phyloP scores from a whole-genome alignment of 108 stramenopile species.

The Discostella stelligeroides region DNA sequence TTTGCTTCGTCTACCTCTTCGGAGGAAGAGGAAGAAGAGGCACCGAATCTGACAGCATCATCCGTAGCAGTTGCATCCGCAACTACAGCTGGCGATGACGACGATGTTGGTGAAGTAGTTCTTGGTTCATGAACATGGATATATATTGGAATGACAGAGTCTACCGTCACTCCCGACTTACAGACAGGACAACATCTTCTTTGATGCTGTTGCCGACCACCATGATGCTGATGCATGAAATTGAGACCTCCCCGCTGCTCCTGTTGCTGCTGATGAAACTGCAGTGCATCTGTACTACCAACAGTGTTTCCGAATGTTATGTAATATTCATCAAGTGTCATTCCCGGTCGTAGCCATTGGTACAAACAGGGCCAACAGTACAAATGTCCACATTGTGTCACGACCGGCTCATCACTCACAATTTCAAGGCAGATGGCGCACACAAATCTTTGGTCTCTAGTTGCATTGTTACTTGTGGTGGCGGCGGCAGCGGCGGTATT shows the following conservation, averaged over 20 bases:
- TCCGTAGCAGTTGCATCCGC: no score
- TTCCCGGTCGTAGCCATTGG: constrained; percentile 73
- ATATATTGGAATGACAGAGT: constrained; percentile 79
- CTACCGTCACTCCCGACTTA: constrained; percentile 72
- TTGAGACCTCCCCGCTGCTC: no score
- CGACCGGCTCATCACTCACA: constrained; percentile 76
- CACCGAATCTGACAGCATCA: no score
- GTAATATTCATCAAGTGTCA: constrained; percentile 46
- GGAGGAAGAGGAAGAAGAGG: no score
- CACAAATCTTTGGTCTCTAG: constrained; percentile 45
- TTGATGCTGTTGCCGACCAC: constrained; percentile 9
- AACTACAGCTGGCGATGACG: background rate
- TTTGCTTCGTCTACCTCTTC: no score
- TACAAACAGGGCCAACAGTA: constrained; percentile 93
- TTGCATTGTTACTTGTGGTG: no score
- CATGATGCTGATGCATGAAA: no score
- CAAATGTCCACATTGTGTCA: constrained; percentile 88
- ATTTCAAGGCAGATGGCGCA: constrained; percentile 91
- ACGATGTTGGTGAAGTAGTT: no score
- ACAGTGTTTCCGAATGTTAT: background rate
- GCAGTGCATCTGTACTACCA: no score
- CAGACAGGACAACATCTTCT: constrained; percentile 84
- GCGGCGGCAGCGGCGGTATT: no score
- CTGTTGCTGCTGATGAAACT: no score
- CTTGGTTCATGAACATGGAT: constrained; percentile 50